Base-by-base conservation (phyloP, 116 monocot species). In the Cymodocea nodosa region DNA sequence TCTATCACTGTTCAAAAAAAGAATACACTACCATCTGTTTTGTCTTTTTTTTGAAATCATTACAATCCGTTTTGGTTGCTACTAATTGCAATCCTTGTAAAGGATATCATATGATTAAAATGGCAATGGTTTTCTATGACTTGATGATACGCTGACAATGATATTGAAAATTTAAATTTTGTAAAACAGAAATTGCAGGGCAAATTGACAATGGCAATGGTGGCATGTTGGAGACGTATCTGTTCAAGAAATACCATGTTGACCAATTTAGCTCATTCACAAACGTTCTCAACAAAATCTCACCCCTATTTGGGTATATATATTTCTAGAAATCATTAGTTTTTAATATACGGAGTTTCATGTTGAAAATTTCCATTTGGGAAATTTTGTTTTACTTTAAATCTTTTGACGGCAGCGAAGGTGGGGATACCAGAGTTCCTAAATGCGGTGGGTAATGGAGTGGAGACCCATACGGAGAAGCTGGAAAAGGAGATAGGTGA, bases 351-450 rank as follows among this genome's bases (percentile, higher is more conserved):
- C 0, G 20, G 15, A 6, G 18, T 18, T 16, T 7, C 11, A 15
- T 54, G 20, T 17, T 54, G 6, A 20, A 30, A 18, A 54, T 54
- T 0, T 6, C 22, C 49, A 8, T 50, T 22, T 59, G 14, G 6
- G 6, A 15, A 7, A 37, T 40, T 18, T n/a, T 4, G 39, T 2
- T 62, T 62, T 10, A 9, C 7, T 5, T 44, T 44, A 8, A n/a
- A 44, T 10, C 44, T 64, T 23, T 17, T 48, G 20, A 44, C 35
- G 44, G 62, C 72, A 86, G 89, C 67, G 66, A 90, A 94, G 79
- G 90, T 94, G 35, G 90, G 94, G 50, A 87, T 94, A 48, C 82
- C 87, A 20, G 94, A 94, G 62, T 94, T 94, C 68, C 73, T 89
- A 18, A 82, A 77, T 48, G 86, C 75, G 17, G 84, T 94, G 24